Evolutionary conservation across 768 basidiomycete genomes (phyloP).

Genomic region (Hericium erinaceus): DNA sequence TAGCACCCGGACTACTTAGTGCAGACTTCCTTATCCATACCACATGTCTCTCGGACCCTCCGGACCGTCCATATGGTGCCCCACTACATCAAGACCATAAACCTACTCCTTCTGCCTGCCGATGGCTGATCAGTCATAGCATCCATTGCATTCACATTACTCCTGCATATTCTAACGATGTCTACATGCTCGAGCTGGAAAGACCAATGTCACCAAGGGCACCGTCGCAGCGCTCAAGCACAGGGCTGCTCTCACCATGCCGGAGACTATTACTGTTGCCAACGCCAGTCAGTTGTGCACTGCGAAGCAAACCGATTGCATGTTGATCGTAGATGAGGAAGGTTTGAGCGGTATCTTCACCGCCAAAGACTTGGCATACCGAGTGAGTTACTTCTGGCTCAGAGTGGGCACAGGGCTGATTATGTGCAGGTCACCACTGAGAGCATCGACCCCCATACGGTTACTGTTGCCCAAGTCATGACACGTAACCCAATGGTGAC

Average conservation of each 20-base stretch:
- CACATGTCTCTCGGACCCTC: no score
- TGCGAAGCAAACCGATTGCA: conserved; percentile 96
- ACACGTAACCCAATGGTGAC: conserved; percentile 99
- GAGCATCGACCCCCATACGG: conserved; percentile 87
- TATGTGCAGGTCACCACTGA: conserved; percentile 81
- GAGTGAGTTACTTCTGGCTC: conserved; percentile 45
- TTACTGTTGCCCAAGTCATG: conserved; percentile 93
- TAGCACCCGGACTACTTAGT: no score
- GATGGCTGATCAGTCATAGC: conserved; percentile 83
- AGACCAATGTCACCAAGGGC: conserved; percentile 84
- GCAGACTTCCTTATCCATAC: no score
- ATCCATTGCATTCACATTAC: conserved; percentile 77
- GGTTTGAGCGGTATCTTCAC: conserved; percentile 98
- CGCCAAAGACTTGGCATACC: conserved; percentile 96
- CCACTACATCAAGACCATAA: no score
- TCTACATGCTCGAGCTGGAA: conserved; percentile 83
- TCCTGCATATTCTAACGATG: conserved; percentile 80
- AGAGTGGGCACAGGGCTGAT: not conserved
- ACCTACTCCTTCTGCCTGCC: conserved; percentile 75
- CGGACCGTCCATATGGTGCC: no score
- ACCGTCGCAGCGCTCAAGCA: conserved; percentile 97
- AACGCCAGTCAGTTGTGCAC: conserved; percentile 98
- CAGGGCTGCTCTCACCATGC: conserved; percentile 91
- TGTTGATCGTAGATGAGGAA: conserved; percentile 98
- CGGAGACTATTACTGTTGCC: conserved; percentile 88